Evolutionary conservation across 2,329 filamentous ascomycete genomes (phyloP).

Genomic region (Diaporthe vexans): DNA sequence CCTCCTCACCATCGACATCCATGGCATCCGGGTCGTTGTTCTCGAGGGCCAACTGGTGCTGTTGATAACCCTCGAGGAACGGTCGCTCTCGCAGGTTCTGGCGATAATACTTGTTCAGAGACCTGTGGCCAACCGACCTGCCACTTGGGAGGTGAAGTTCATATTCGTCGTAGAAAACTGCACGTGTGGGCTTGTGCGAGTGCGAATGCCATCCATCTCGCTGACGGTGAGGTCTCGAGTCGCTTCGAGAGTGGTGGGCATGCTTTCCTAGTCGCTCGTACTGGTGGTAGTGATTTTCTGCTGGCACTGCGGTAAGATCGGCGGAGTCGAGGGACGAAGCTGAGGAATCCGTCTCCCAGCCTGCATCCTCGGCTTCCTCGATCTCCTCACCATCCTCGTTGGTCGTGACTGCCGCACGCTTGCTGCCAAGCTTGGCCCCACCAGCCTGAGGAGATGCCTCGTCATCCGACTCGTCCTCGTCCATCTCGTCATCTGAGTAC

Average conservation of each 20-base stretch:
- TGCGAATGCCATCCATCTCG: constrained; percentile 86
- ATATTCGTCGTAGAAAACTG: constrained; percentile 91
- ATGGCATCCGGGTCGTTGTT: constrained; percentile 49
- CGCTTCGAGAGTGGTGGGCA: constrained; percentile 80
- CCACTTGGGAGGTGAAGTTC: constrained; percentile 95
- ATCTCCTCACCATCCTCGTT: constrained; percentile 66
- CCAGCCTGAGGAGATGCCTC: constrained; percentile 63
- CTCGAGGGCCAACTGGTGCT: constrained; percentile 69
- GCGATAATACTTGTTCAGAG: constrained; percentile 87
- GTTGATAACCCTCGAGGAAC: constrained; percentile 78
- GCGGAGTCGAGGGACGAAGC: constrained; percentile 90
- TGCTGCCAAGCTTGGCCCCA: constrained; percentile 79
- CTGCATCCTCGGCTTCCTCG: constrained; percentile 74
- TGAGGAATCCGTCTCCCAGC: constrained; percentile 96
- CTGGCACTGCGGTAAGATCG: constrained; percentile 83
- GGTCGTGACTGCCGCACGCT: constrained; percentile 66
- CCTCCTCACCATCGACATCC: constrained; percentile 59
- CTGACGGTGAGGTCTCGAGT: constrained; percentile 80
- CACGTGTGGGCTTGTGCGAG: constrained; percentile 80
- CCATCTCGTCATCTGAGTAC: constrained; percentile 85
- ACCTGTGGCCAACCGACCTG: constrained; percentile 90
- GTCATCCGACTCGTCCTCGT: constrained; percentile 73
- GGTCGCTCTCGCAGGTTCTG: constrained; percentile 93
- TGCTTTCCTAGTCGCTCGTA: constrained; percentile 81
- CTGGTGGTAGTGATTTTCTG: constrained; percentile 78